A percentile compares a stretch with the other conserved stretches of the same genome.
phyloP scores from a whole-genome alignment of 83 land plant genomes.

The Picea abies region DNA sequence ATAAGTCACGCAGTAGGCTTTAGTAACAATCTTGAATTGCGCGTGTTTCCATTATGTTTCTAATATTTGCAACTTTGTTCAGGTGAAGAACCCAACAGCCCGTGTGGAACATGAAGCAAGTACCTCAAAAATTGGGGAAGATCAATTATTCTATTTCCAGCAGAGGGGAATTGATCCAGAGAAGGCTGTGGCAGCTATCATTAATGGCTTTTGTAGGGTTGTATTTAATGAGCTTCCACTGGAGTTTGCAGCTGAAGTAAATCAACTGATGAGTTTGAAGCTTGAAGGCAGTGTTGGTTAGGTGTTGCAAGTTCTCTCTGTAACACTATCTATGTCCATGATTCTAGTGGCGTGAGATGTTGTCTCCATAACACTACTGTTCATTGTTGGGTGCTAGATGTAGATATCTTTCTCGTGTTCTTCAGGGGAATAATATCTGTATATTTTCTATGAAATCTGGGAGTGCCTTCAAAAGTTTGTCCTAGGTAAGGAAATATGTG shows the following conservation, averaged over 20 bases:
- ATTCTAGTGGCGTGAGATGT: no score
- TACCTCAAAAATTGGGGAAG: constrained; percentile 98
- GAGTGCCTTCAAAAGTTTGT: no score
- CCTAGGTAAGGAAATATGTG: no score
- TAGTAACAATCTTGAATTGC: neutral
- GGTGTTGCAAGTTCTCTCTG: neutral
- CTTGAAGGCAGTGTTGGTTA: constrained; percentile 98
- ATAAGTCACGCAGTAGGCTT: neutral
- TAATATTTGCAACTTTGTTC: constrained; percentile 7
- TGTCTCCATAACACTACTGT: no score
- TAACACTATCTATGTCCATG: no score
- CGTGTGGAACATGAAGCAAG: constrained; percentile 98
- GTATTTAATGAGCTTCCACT: constrained; percentile 96
- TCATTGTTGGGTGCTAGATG: no score
- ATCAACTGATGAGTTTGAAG: constrained; percentile 98
- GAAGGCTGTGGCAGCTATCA: constrained; percentile 96
- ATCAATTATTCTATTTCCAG: constrained; percentile 98
- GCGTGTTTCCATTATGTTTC: neutral
- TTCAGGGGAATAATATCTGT: no score
- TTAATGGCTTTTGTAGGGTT: constrained; percentile 95
- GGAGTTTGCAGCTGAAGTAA: constrained; percentile 97
- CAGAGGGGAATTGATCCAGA: constrained; percentile 98
- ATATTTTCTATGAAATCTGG: no score
- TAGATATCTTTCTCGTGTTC: no score
- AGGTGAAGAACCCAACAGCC: constrained; percentile 91